Percentiles rank a stretch among this genome's conserved stretches.
phyloP scores from a whole-genome alignment of 2,329 filamentous ascomycete species.

The Alternaria consortialis region DNA sequence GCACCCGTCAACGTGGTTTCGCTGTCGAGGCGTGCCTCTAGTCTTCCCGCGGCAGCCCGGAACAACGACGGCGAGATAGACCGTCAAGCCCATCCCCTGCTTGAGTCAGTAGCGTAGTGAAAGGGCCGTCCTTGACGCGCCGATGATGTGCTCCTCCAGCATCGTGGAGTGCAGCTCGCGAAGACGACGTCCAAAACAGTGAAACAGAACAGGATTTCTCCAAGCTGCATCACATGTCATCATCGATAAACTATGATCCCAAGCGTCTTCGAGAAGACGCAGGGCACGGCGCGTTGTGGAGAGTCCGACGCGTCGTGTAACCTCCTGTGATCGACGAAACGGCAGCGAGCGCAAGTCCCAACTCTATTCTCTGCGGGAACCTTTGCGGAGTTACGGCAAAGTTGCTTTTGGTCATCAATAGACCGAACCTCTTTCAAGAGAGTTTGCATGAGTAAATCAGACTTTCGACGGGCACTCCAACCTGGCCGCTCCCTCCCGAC shows the following conservation, averaged over 20 bases:
- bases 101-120: constrained; percentile 29
- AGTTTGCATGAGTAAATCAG: constrained; percentile 22
- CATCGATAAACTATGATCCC: constrained; percentile 19
- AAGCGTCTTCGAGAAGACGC: constrained; percentile 20
- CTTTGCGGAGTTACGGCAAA: constrained; percentile 24
- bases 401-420: constrained; percentile 19
- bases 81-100: constrained; percentile 26
- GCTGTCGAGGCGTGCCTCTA: constrained; percentile 39
- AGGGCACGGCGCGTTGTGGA: constrained; percentile 31
- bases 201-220: constrained; percentile 1
- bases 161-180: not conserved
- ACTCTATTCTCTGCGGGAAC: constrained; percentile 20
- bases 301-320: constrained; percentile 31
- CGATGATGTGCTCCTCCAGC: constrained; percentile 26
- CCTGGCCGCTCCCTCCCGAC: constrained; percentile 19
- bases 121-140: constrained; percentile 25
- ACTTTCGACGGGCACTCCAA: constrained; percentile 14
- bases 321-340: constrained; percentile 31
- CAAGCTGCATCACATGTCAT: constrained; percentile 24
- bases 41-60: constrained; percentile 42
- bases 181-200: constrained; percentile 5
- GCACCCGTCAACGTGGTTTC: constrained; percentile 43
- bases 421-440: constrained; percentile 15
- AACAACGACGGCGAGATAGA: constrained; percentile 34
- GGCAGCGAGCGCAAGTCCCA: constrained; percentile 24